Conservation (phyloP, 2,329 filamentous ascomycete genomes). For the Huntiella omanensis region DNA sequence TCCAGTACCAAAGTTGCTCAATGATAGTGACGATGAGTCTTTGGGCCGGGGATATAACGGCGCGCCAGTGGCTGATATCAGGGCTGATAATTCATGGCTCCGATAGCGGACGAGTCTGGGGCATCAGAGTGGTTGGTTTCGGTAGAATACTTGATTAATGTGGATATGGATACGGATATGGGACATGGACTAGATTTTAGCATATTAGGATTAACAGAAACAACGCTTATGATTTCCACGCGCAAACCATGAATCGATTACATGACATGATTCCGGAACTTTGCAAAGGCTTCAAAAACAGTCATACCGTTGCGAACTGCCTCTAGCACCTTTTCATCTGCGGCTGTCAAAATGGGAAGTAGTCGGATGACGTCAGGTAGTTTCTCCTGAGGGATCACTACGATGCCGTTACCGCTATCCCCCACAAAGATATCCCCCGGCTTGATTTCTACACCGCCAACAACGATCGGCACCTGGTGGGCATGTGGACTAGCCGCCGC, state of each 20-base stretch:
- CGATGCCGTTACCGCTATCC: constrained; percentile 50
- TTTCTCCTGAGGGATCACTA: constrained; percentile 44
- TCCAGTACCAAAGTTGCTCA: constrained; percentile 9
- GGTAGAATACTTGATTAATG: background rate
- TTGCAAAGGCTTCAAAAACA: constrained; percentile 43
- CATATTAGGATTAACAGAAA: too few species aligned
- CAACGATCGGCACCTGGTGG: constrained; percentile 25
- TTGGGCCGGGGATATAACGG: constrained; percentile 5
- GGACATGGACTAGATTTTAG: too few species aligned
- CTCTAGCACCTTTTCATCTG: constrained; percentile 42
- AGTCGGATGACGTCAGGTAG: constrained; percentile 41
- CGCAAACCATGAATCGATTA: too few species aligned
- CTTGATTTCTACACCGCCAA: constrained; percentile 24
- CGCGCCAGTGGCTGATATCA: constrained; percentile 6
- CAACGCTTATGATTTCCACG: too few species aligned
- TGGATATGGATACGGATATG: too few species aligned
- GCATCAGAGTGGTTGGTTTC: constrained; percentile 2
- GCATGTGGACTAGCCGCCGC: constrained; percentile 38
- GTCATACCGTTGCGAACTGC: constrained; percentile 44
- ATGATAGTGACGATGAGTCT: constrained; percentile 9
- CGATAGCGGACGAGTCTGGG: constrained; percentile 7
- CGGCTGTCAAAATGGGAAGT: constrained; percentile 29
- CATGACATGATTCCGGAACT: background rate
- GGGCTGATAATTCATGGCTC: constrained; percentile 11
- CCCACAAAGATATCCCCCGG: constrained; percentile 51